Base-by-base conservation (phyloP, 2,329 filamentous ascomycete genomes). In the Cryphonectria carpinicola region DNA sequence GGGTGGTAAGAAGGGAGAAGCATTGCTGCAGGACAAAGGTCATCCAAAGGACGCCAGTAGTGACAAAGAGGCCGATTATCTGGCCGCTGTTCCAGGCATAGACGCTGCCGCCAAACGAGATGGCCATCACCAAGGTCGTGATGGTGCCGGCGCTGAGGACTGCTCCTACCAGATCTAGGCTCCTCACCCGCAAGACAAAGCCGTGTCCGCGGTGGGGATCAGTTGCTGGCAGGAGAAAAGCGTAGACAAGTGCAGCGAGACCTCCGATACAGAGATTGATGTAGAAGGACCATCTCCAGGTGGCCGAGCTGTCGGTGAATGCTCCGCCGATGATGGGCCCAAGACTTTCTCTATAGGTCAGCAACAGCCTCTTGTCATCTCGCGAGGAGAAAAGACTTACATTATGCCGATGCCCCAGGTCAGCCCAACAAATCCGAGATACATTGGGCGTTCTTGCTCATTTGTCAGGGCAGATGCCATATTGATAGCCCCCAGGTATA, bases 101-200 rank as follows among this genome's bases (percentile, higher is more conserved):
- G 10, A 82, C 52, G 0, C 78, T 77, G 1, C 87, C 87, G 11
- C 84, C 87, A 60, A 88, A 86, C 68, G 80, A 81, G 70, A 88
- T 81, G 1, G 81, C 85, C 77, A 89, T 82, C 37, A 85, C 78
- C 43, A 85, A 73, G 10, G 77, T 77, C 1, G 80, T 75, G 54
- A 83, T 81, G n/a, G 80, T 79, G 1, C 80, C 84, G 1, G 80
- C 75, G 58, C 77, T 79, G 11, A 88, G 78, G 1, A 84, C 35
- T 1, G 80, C 77, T 1, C 86, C 86, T 1, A 85, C 49, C 49
- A 75, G 82, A 74, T 87, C 86, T 22, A 86, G 72, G 35, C 28
- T 46, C n/a, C 58, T 67, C 35, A 60, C 25, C 52, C 35, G 22
- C 37, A 6, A 43, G 52, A 17, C n/a, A 46, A 67, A 22, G 73